phyloP scores from a whole-genome alignment of 2,329 filamentous ascomycete genomes.

The Apiospora aurea region DNA sequence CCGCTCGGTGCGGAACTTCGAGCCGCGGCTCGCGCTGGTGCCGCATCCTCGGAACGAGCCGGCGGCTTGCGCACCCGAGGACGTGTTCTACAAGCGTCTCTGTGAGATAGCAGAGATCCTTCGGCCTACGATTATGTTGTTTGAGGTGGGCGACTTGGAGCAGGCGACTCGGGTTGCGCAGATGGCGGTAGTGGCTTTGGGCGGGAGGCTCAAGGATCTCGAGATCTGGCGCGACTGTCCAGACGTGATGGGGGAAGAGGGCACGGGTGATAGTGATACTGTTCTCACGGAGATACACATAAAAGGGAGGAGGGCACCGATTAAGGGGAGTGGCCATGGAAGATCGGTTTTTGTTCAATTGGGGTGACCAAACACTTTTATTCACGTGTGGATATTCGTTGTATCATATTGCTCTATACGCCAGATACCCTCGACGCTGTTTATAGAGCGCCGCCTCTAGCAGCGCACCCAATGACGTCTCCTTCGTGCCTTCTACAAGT shows the following conservation, averaged over 20 bases:
- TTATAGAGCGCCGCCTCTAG: neutral
- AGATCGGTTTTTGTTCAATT: slow-evolving; percentile 50
- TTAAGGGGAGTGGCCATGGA: slow-evolving; percentile 56
- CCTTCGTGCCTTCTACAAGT: neutral
- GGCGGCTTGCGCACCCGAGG: slow-evolving; percentile 42
- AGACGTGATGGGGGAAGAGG: slow-evolving; percentile 45
- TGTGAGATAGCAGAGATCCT: slow-evolving; percentile 60
- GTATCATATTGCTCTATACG: neutral
- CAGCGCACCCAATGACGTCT: neutral
- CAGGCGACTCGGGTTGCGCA: slow-evolving; percentile 71
- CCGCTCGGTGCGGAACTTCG: slow-evolving; percentile 80
- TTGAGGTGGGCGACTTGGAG: slow-evolving; percentile 74
- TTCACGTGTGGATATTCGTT: neutral
- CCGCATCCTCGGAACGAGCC: slow-evolving; percentile 41
- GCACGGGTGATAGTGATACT: slow-evolving; percentile 28
- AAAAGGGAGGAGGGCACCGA: slow-evolving; percentile 40
- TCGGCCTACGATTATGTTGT: slow-evolving; percentile 62
- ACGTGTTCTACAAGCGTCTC: slow-evolving; percentile 73
- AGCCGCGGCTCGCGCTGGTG: slow-evolving; percentile 83
- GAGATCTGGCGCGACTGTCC: slow-evolving; percentile 80
- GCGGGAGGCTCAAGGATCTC: slow-evolving; percentile 46
- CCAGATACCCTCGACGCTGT: neutral
- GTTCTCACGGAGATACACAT: slow-evolving; percentile 26
- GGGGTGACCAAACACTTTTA: neutral
- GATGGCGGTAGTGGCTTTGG: slow-evolving; percentile 46